A percentile compares a stretch with the other conserved stretches of the same genome.
Conservation (phyloP, 129 eudicot species). For the Escallonia rubra region DNA sequence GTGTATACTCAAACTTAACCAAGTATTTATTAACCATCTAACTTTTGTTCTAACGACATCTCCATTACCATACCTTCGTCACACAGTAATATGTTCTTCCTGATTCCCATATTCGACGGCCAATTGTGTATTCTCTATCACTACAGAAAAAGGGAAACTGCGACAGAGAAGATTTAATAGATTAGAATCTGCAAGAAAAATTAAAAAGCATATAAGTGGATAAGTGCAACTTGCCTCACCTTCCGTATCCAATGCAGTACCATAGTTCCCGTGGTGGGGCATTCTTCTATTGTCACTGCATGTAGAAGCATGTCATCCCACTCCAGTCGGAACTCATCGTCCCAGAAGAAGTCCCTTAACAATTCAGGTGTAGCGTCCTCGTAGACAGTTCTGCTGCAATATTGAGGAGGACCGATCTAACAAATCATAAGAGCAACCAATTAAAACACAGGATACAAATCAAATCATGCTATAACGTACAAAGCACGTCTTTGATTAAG, state of each 20-base stretch:
- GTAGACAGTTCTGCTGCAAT: conserved; percentile 70
- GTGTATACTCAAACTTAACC: no score
- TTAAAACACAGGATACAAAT: neutral
- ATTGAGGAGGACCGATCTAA: conserved; percentile 89
- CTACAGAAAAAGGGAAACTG: conserved; percentile 98
- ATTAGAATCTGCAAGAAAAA: conserved; percentile 3
- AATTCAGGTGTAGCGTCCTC: conserved; percentile 89
- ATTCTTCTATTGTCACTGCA: conserved; percentile 57
- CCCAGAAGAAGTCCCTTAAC: conserved; percentile 94
- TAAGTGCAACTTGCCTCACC: conserved; percentile 34
- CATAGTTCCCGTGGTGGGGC: conserved; percentile 71
- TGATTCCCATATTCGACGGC: conserved; percentile 83
- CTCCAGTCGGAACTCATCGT: conserved; percentile 73
- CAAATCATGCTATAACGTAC: no score
- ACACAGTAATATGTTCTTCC: conserved; percentile 84
- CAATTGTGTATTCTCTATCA: conserved; percentile 83
- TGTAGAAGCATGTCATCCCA: conserved; percentile 90
- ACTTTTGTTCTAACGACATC: no score
- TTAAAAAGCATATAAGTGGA: conserved; percentile 2
- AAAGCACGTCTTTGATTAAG: no score
- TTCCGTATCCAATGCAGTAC: conserved; percentile 87
- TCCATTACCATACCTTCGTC: conserved; percentile 55
- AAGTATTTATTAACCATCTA: no score
- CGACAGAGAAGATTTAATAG: neutral
- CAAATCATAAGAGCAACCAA: conserved; percentile 1